phyloP scores from a whole-genome alignment of 139 green algal species.

The Monoraphidium neglectum region DNA sequence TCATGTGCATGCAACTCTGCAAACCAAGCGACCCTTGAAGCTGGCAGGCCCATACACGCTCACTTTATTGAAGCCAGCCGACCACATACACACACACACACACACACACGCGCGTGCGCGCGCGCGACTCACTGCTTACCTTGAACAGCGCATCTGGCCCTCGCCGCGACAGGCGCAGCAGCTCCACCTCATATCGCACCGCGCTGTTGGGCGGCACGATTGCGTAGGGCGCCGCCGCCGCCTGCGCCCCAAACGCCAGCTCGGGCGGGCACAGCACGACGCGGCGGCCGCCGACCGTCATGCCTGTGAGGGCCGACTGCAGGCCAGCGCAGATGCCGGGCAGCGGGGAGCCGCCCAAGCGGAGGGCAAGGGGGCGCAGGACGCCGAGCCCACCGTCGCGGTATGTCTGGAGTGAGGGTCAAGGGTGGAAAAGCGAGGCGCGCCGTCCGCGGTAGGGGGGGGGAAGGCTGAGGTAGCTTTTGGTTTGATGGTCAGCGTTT shows the following conservation, averaged over 20 bases:
- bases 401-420: neutral
- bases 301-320: constrained; percentile 18
- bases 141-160: constrained; percentile 24
- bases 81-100: neutral
- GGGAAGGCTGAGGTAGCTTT: too few relatives aligned
- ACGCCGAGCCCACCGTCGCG: constrained; percentile 18
- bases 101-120: neutral
- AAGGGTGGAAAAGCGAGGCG: too few relatives aligned
- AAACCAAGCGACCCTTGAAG: neutral
- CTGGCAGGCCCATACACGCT: neutral
- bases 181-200: neutral
- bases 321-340: constrained; percentile 20
- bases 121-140: neutral
- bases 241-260: constrained; percentile 5
- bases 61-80: neutral
- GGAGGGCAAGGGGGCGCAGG: constrained; percentile 4
- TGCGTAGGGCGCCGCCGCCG: constrained; percentile 18
- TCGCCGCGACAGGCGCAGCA: constrained; percentile 8
- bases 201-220: neutral
- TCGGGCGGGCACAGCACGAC: constrained; percentile 1
- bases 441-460: too few relatives aligned
- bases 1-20: neutral
- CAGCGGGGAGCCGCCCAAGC: neutral
- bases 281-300: constrained; percentile 14
- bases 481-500: too few relatives aligned